phyloP scores from a whole-genome alignment of 2,329 filamentous ascomycete genomes.

The Scedosporium aurantiacum region DNA sequence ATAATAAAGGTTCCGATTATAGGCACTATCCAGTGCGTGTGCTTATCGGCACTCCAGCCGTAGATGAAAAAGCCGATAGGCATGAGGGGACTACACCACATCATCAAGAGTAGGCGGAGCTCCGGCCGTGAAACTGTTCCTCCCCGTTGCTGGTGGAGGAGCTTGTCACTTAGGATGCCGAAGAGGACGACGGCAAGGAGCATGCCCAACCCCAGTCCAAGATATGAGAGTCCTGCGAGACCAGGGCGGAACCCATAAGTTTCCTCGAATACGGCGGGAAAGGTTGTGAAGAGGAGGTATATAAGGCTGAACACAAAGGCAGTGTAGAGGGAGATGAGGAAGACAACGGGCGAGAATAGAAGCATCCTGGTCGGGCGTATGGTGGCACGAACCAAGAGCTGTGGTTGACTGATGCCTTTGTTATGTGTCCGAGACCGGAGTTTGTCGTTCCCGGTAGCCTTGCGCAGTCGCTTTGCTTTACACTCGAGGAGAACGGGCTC shows the following conservation, averaged over 20 bases:
- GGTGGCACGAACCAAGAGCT: slow-evolving; percentile 33
- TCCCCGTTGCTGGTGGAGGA: slow-evolving; percentile 21
- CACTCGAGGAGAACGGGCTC: slow-evolving; percentile 31
- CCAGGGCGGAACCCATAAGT: slow-evolving; percentile 23
- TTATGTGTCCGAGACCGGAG: slow-evolving; percentile 29
- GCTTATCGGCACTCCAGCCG: slow-evolving; percentile 43
- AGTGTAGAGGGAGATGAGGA: slow-evolving; percentile 30
- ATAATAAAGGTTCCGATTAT: slow-evolving; percentile 39
- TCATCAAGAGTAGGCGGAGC: slow-evolving; percentile 37
- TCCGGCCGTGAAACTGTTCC: slow-evolving; percentile 25
- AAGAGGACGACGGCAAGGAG: slow-evolving; percentile 29
- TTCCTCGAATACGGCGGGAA: slow-evolving; percentile 32
- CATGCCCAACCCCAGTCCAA: slow-evolving; percentile 37
- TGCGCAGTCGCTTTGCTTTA: slow-evolving; percentile 30
- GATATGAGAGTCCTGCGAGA: slow-evolving; percentile 32
- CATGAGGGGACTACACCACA: slow-evolving; percentile 37
- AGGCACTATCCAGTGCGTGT: slow-evolving; percentile 45
- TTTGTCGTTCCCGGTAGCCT: slow-evolving; percentile 36
- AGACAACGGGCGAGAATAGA: slow-evolving; percentile 29
- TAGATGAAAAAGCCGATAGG: slow-evolving; percentile 47
- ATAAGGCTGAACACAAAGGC: slow-evolving; percentile 35
- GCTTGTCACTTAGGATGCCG: slow-evolving; percentile 24
- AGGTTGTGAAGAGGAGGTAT: slow-evolving; percentile 39
- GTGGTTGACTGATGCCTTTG: too few relatives aligned
- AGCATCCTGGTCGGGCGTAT: slow-evolving; percentile 37